These are phyloP conservation scores for Ganoderma lingzhi DNA, from an alignment of 1,284 basidiomycete species.

Conservation along the genomic window DNA sequence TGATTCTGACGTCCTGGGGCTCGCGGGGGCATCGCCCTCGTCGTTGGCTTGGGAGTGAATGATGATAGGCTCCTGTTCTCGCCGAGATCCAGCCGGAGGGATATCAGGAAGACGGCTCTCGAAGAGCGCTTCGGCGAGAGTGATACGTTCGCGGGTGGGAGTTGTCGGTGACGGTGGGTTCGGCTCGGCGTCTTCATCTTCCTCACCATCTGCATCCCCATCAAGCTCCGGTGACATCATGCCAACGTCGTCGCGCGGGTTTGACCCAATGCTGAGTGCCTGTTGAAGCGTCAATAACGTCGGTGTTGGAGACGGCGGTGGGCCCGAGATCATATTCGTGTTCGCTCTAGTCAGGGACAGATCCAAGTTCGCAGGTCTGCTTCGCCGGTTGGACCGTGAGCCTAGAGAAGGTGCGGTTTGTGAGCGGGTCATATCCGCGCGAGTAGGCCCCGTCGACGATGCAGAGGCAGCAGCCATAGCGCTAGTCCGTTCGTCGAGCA, in stretches of 20 bases:
- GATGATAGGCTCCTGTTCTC: conserved; percentile 72
- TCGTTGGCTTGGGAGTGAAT: conserved; percentile 47
- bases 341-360: conserved; percentile 55
- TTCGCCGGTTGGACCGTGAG: conserved; percentile 50
- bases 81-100: conserved; percentile 72
- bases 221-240: conserved; percentile 40
- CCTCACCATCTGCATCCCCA: conserved; percentile 58
- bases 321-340: conserved; percentile 50
- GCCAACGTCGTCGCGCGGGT: conserved; percentile 46
- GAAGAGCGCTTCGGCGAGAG: conserved; percentile 73
- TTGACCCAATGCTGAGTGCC: conserved; percentile 49
- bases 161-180: conserved; percentile 42
- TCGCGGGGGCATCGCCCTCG: conserved; percentile 53
- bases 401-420: conserved; percentile 38
- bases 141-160: conserved; percentile 65
- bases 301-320: conserved; percentile 65
- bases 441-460: conserved; percentile 23
- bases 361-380: conserved; percentile 71
- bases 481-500: conserved; percentile 83
- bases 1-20: conserved; percentile 58
- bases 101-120: conserved; percentile 80
- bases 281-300: conserved; percentile 71
- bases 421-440: conserved; percentile 40
- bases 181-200: conserved; percentile 66
- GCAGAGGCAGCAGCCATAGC: conserved; percentile 49